phyloP scores from a whole-genome alignment of 2,329 filamentous ascomycete genomes.

The Dendrostoma leiphaemia region DNA sequence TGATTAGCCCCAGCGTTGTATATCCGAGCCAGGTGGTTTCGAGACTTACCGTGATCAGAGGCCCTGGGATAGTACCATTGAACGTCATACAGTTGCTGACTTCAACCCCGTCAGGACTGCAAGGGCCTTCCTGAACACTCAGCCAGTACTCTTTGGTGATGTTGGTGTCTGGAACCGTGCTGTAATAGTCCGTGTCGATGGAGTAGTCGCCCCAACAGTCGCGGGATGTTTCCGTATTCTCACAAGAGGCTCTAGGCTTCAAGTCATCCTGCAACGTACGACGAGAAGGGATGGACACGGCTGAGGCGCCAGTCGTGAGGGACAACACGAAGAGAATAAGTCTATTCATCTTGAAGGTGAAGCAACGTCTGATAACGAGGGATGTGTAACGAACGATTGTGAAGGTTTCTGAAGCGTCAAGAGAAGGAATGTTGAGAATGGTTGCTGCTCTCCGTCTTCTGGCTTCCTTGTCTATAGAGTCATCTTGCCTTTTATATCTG shows the following conservation, averaged over 20 bases:
- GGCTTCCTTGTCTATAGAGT: too few relatives aligned
- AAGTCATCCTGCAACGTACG: background rate
- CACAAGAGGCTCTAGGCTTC: constrained; percentile 9
- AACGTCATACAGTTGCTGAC: constrained; percentile 26
- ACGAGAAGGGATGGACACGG: constrained; percentile 4
- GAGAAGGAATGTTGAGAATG: too few relatives aligned
- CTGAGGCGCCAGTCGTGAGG: background rate
- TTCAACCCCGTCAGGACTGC: constrained; percentile 23
- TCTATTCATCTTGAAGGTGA: background rate
- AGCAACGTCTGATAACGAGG: background rate
- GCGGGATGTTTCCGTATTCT: constrained; percentile 26
- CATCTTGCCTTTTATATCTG: background rate
- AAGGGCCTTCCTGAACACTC: constrained; percentile 19
- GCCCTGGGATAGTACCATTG: constrained; percentile 32
- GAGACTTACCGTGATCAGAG: constrained; percentile 23
- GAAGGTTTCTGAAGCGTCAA: too few relatives aligned
- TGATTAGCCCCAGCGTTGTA: constrained; percentile 11
- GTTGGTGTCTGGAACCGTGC: constrained; percentile 22
- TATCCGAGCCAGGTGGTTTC: too few relatives aligned
- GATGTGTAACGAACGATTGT: background rate
- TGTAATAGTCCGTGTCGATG: constrained; percentile 32
- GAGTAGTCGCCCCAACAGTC: constrained; percentile 29
- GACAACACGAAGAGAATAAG: background rate
- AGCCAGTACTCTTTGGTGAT: constrained; percentile 25
- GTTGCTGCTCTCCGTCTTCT: too few relatives aligned